Base-by-base conservation (phyloP, 176 grass and related monocot genomes). In the Puccinellia tenuiflora region DNA sequence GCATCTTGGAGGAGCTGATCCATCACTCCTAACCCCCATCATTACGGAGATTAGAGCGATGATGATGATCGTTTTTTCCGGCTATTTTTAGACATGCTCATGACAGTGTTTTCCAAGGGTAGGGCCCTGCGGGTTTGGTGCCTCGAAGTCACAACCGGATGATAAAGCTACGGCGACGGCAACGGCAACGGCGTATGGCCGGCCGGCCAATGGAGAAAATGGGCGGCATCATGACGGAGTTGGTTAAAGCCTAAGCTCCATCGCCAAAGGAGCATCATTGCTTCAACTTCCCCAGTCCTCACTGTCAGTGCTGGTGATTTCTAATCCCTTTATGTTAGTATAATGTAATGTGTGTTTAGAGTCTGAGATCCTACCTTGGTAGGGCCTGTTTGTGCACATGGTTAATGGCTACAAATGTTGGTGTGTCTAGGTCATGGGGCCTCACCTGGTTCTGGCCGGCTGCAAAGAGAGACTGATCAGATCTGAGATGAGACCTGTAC, bases 171-270 rank as follows among this genome's bases (percentile, higher is more conserved):
- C 15, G 46, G 69, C 83, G 24, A 67, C 48, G 35, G 42, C 65
- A 52, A 25, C 59, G 21, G 46, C 57, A 56, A 28, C 62, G 28
- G 12, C 12, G 31, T 30, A 62, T 62, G 26, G 25, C 20, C 46
- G 1, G 20, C 57, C 53, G 60, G 77, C 61, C 29, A 48, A 62
- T 50, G 59, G 83, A 84, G 67, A 72, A 77, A 62, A 83, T 79
- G 68, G 73, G 68, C 65, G 47, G 75, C 80, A 86, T 77, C 75
- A 86, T 68, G 65, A 56, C 42, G 6, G 55, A 56, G 75, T 84
- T 79, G 83, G 80, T 86, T 90, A 79, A 90, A 85, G 82, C 38
- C 76, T 59, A 76, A 81, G 70, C 71, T 77, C 71, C 83, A 71
- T 82, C 83, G 21, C 52, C 42, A 82, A 81, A 81, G 75, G 39